Base-by-base conservation (phyloP, 73 alveolate species). In the Paramecium octaurelia region DNA sequence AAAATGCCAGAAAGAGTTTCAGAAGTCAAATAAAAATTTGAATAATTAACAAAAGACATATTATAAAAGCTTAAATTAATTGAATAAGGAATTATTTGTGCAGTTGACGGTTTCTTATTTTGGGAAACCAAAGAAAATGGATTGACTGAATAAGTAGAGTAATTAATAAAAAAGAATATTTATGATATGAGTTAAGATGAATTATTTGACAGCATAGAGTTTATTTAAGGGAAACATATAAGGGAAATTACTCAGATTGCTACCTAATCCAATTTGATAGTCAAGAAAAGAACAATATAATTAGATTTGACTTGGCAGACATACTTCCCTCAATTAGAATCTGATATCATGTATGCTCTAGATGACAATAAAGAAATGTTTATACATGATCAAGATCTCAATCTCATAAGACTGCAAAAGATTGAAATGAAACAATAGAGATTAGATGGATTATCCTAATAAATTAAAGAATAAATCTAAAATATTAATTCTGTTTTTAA, bases 111-210 rank as follows among this genome's bases (percentile, higher is more conserved):
- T 10, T 42, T 38, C n/a, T 42, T 73, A 18, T 42, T 29, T 3
- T 73, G 35, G 68, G 88, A 73, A 36, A 35, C 16, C 12, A 36
- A 73, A 73, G 58, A 73, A 20, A 73, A 12, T 42, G 27, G 27
- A 6, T 64, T 64, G 27, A 64, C 2, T 8, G 83, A 80, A 24
- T 9, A 24, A 43, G 91, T 80, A 18, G 91, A 80, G n/a, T 80
- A 20, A 44, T 27, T 80, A 2, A 24, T 42, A 38, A 80, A 80
- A 46, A 80, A 80, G 29, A 80, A 80, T 44, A 80, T 80, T 31
- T 80, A 31, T 42, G 91, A 80, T 16, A 80, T 80, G 91, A n/a
- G 20, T 9, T 16, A 73, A 38, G 20, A 73, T 9, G 87, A 73
- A 21, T n/a, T 73, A 1, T 35, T 21, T 35, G 87, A 73, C 8